Conservation (phyloP, 257 asterid genomes). For the Nicotiana undulata region DNA sequence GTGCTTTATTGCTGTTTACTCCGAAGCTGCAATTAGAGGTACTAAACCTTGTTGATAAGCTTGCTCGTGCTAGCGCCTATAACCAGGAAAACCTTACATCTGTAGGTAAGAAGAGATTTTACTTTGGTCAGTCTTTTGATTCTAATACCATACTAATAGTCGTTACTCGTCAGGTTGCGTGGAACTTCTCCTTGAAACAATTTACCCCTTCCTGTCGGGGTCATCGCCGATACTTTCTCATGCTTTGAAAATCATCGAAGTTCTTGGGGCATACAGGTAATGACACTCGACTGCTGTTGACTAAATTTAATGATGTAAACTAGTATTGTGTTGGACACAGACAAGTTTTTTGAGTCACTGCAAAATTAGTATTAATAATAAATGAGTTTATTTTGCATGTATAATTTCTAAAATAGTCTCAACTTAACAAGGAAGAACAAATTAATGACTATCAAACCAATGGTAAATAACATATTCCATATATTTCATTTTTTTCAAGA, state of each 20-base stretch:
- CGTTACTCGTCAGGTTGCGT: constrained; percentile 65
- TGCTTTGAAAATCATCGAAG: constrained; percentile 80
- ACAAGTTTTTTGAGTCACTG: neutral
- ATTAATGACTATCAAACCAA: neutral
- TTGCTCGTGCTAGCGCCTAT: constrained; percentile 78
- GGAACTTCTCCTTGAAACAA: constrained; percentile 91
- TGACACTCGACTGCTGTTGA: neutral
- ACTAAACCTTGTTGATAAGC: constrained; percentile 71
- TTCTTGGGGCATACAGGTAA: constrained; percentile 96
- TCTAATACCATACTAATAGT: constrained; percentile 4
- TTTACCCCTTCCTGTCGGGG: constrained; percentile 81
- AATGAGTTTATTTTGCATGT: neutral
- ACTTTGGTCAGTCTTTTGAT: constrained; percentile 6
- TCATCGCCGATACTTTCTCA: constrained; percentile 72
- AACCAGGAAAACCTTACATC: constrained; percentile 95
- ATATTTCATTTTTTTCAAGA: neutral
- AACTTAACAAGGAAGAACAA: neutral
- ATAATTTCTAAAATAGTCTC: neutral
- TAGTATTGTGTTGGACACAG: neutral
- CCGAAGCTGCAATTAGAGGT: constrained; percentile 95
- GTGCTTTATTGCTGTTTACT: constrained; percentile 70
- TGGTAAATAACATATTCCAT: neutral
- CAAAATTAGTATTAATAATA: neutral
- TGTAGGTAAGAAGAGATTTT: constrained; percentile 56
- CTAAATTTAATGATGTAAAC: neutral